Evolutionary conservation across 2,329 filamentous ascomycete genomes (phyloP), one percentile per base, ranked within the genome.

Genomic region (Penicillium sp.): DNA sequence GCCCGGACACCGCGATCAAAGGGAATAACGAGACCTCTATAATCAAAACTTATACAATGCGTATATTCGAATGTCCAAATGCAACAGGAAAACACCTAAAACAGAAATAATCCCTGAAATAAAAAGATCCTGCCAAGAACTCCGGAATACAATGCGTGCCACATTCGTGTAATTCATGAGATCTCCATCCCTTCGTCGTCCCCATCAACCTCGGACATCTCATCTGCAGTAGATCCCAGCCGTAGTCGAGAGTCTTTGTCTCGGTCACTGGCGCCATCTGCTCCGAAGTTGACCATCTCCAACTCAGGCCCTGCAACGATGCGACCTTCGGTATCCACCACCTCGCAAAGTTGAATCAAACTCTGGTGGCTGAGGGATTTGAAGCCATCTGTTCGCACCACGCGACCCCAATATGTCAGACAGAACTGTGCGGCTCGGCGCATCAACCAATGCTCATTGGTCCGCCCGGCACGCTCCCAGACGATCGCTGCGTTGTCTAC

Each of bases 401-500:
- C 85, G 43, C 94, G 86, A 49, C 94, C 94, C 91, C 94, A 99
- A 72, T 97, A 90, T 36, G 88, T 88, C 73, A 99, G 84, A 69
- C 91, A 97, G 74, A 95, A 97, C 43, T 81, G 81, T 0, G 92
- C 92, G 0, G 94, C 91, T 49, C 93, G 87, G 64, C 90, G 89
- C 70, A 91, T 90, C 36, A 99, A 81, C 91, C 92, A 97, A 49
- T 96, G 90, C 74, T 99, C 94, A 63, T 87, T 90, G 14, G 94
- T 93, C 13, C 93, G 85, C 7, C 88, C 89, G 2, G 94, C 91
- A 61, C 91, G 91, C 72, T 97, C 92, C 91, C 95, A 99, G 53
- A 96, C 92, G 63, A 95, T 88, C 60, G 94, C 96, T 2, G 93
- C 93, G 68, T 97, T 91, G 56, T 96, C 90, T 36, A 97, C 88